Evolutionary conservation across 306 rosid genomes (phyloP), one percentile per base, ranked within the genome.

Genomic region (Vachellia pachyceras): DNA sequence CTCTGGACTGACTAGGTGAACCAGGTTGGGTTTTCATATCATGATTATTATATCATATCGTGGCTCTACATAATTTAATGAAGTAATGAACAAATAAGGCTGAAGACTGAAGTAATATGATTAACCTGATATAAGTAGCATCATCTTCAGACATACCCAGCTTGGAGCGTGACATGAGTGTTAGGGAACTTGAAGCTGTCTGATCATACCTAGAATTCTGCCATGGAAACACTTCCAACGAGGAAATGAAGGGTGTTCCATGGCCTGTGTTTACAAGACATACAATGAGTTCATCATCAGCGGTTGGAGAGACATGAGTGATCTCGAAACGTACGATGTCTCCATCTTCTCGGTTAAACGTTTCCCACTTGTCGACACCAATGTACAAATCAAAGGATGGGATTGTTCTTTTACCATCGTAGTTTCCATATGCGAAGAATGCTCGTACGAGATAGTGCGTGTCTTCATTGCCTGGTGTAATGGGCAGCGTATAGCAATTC

Each of bases 401-500:
- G 1, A 33, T 0, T 5, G 25, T 4, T 47, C 29, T 6, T 67
- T 80, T 66, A 36, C 40, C 39, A 36, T 84, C 85, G 20, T 90
- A 87, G 35, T 87, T 86, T 3, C 87, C 88, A 10, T 90, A 86
- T 0, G 76, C 18, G 49, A 84, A 90, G 4, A n/a, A 22, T 49
- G 90, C 84, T 68, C 87, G 52, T 40, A 90, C 82, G 75, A 87
- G 54, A 49, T 84, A 87, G 2, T 69, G 73, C 44, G 15, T 58
- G 69, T 0, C 45, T 7, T 41, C 10, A 41, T 54, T 78, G 4
- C 80, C 86, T 1, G 39, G 49, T 9, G 64, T 82, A 3, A 8
- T 41, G 0, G 88, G 86, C 15, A 88, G 37, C 45, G 58, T 77
- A 65, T 84, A 90, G 79, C 93, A 90, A 57, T 82, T 87, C 69